Conservation (phyloP, 2,329 filamentous ascomycete genomes). For the Venturia asperata region DNA sequence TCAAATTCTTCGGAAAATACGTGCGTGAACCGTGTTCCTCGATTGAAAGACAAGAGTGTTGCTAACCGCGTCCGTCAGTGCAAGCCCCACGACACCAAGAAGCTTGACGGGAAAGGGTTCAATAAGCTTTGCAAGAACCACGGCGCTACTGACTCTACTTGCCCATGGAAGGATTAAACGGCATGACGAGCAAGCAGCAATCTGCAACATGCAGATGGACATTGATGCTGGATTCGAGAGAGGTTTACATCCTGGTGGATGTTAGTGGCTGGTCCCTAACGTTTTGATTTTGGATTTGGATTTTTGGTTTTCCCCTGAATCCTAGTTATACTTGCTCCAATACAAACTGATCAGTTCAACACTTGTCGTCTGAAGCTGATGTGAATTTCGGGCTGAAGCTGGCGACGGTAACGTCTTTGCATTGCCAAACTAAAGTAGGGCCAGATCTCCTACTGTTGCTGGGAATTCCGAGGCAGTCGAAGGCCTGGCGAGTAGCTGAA, state of each 20-base stretch:
- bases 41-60: no score
- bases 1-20: neutral
- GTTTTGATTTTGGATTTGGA: no score
- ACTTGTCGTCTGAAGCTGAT: neutral
- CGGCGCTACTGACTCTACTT: neutral
- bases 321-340: neutral
- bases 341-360: neutral
- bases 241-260: neutral
- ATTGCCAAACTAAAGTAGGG: no score
- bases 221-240: neutral
- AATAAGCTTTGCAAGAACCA: neutral
- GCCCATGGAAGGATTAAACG: neutral
- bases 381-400: neutral
- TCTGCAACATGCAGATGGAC: neutral
- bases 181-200: neutral
- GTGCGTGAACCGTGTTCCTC: neutral
- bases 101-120: neutral
- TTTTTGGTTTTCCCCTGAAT: neutral
- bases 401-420: neutral
- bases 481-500: no score
- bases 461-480: no score
- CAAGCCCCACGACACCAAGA: constrained; percentile 4
- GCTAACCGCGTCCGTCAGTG: neutral
- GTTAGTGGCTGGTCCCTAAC: neutral
- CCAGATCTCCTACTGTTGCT: no score